Percentiles rank a stretch among this genome's conserved stretches.
These are phyloP conservation scores for Phytophthora pini DNA, from an alignment of 352 stramenopile genomes.

Conservation along the genomic window DNA sequence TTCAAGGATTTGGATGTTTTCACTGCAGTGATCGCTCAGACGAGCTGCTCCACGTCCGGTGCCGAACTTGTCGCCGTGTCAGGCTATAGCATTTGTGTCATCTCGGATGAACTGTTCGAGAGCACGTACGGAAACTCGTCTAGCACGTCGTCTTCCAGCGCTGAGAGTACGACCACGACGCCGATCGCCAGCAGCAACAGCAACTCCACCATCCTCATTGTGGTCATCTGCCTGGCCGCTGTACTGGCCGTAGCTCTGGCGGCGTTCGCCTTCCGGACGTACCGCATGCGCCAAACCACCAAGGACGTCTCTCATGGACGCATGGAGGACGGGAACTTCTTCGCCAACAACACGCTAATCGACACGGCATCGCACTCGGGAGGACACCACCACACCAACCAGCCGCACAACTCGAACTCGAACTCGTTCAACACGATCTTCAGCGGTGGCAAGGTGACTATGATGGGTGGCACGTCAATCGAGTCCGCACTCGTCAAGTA, in stretches of 20 bases:
- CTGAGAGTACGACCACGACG: constrained; percentile 23
- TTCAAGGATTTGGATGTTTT: constrained; percentile 58
- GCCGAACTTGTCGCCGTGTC: constrained; percentile 52
- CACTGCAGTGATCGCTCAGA: constrained; percentile 48
- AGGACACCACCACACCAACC: constrained; percentile 30
- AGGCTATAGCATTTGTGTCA: constrained; percentile 58
- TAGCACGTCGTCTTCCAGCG: constrained; percentile 30
- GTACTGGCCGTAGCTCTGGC: constrained; percentile 63
- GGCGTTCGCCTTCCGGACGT: constrained; percentile 55
- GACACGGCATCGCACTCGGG: constrained; percentile 35
- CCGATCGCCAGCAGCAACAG: constrained; percentile 34
- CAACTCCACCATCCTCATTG: constrained; percentile 59
- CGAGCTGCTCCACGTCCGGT: constrained; percentile 46
- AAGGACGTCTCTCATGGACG: constrained; percentile 29
- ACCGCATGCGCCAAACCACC: constrained; percentile 38
- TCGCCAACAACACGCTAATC: constrained; percentile 52
- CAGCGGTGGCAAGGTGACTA: constrained; percentile 55
- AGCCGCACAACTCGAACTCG: constrained; percentile 27
- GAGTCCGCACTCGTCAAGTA: constrained; percentile 80
- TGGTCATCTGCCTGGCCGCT: constrained; percentile 58
- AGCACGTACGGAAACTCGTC: constrained; percentile 48
- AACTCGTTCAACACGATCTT: constrained; percentile 65
- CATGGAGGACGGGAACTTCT: constrained; percentile 48
- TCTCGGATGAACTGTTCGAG: constrained; percentile 68
- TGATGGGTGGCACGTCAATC: constrained; percentile 58